Evolutionary conservation across 2,329 filamentous ascomycete genomes (phyloP), one percentile per base, ranked within the genome.

Genomic region (Trichoderma sp.): DNA sequence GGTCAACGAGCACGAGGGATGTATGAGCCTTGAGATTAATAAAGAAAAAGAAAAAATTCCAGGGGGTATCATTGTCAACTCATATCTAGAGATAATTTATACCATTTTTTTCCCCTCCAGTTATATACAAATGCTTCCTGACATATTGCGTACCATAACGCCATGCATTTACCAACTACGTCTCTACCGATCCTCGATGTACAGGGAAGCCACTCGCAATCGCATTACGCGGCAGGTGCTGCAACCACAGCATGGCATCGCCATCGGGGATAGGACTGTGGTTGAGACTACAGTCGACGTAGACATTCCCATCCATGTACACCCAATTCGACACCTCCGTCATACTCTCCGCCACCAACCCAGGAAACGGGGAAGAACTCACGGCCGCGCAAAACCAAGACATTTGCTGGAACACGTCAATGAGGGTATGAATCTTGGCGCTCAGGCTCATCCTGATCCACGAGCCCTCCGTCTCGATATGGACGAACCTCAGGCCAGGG

Each of bases 1-100:
- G 86, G 86, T 1, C 78, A 75, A 3, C 80, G 84, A 64, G 86
- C 87, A 2, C 77, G 67, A 2, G 81, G 82, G 5, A 81, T 87
- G 2, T 88, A 86, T 78, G 79, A 87, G 52, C 86, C 87, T 35
- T 80, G 67, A 69, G 2, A 35, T 19, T 5, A 27, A 17, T 57
- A 1, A 25, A 35, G 13, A 19, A 45, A 54, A 9, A 12, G 13
- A 13, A 48, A 27, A 15, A 19, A 54, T 17, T 10, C 50, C 56
- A 56, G 56, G 68, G 66, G 69, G 69, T 70, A 71, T 71, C 64
- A 68, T 69, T 39, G 15, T 53, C 19, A 67, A 65, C 37, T 64
- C 57, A 42, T 67, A 37, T 67, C 64, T 67, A 67, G 50, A 56
- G 34, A 61, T 60, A 15, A 15, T 63, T 52, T 63, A 56, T 48